A percentile compares a stretch with the other conserved stretches of the same genome.
Evolutionary conservation across 1,284 basidiomycete genomes (phyloP).

Genomic region (Ceratobasidium papillatum): DNA sequence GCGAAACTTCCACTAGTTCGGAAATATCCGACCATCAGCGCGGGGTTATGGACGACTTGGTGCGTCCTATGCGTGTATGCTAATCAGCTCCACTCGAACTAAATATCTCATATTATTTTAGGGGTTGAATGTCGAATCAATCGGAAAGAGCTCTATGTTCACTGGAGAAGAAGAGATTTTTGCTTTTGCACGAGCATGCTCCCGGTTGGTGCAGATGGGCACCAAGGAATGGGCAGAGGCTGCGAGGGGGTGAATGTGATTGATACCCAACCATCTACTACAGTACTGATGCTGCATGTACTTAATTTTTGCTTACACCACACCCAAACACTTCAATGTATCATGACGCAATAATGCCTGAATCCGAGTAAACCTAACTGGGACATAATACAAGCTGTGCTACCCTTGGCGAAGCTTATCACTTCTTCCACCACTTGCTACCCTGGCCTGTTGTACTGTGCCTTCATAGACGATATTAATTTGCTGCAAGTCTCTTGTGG

Average conservation of each 20-base stretch:
- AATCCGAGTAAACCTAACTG: slow-evolving; percentile 14
- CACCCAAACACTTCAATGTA: neutral
- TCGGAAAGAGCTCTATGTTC: slow-evolving; percentile 87
- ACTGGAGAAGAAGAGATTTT: slow-evolving; percentile 94
- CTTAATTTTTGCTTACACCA: neutral
- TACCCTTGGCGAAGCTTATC: neutral
- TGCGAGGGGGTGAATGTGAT: slow-evolving; percentile 22
- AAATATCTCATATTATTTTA: slow-evolving; percentile 50
- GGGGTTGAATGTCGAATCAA: slow-evolving; percentile 78
- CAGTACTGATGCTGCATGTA: neutral
- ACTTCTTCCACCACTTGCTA: neutral
- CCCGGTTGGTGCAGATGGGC: slow-evolving; percentile 90
- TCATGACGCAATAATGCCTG: slow-evolving; percentile 25
- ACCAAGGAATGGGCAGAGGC: slow-evolving; percentile 55
- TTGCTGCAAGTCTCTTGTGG: neutral
- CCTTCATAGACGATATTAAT: neutral
- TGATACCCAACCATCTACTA: neutral
- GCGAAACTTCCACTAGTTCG: slow-evolving; percentile 58
- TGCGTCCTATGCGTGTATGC: slow-evolving; percentile 54
- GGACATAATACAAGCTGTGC: slow-evolving; percentile 10
- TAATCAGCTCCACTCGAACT: slow-evolving; percentile 30
- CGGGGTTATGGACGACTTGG: slow-evolving; percentile 89
- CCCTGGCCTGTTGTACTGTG: neutral
- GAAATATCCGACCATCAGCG: slow-evolving; percentile 82
- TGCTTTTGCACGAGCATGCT: slow-evolving; percentile 93